These are phyloP conservation scores for Syzygium aqueum DNA, from an alignment of 345 rosid species.

Conservation along the genomic window DNA sequence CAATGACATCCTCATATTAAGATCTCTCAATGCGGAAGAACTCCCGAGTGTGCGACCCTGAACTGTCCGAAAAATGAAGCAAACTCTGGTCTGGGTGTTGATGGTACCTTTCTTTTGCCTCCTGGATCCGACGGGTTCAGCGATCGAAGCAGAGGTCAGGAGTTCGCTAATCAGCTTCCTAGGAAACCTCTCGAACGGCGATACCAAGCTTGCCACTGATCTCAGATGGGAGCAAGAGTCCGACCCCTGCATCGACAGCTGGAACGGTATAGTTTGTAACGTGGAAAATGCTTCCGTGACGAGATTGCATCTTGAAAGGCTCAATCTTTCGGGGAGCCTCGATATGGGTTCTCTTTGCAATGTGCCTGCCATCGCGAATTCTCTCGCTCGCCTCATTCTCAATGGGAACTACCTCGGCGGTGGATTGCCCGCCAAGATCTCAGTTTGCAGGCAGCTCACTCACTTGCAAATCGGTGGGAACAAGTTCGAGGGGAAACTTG, in stretches of 20 bases:
- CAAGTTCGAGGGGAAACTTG: conserved; percentile 27
- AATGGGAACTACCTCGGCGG: conserved; percentile 24
- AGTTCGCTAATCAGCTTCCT: conserved; percentile 4
- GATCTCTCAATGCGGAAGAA: background rate
- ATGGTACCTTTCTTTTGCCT: background rate
- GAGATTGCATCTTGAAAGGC: conserved; percentile 8
- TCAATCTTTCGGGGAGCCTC: conserved; percentile 30
- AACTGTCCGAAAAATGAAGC: background rate
- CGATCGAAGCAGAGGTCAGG: background rate
- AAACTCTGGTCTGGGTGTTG: background rate
- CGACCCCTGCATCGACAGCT: conserved; percentile 36
- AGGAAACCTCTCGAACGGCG: background rate
- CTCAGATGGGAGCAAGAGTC: conserved; percentile 16
- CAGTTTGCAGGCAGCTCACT: conserved; percentile 28
- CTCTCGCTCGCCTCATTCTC: conserved; percentile 21
- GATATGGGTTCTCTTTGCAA: conserved; percentile 32
- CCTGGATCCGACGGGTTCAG: background rate
- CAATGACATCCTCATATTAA: background rate
- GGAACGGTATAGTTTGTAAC: conserved; percentile 25
- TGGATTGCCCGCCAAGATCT: conserved; percentile 22
- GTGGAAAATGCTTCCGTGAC: conserved; percentile 11
- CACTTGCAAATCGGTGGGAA: conserved; percentile 27
- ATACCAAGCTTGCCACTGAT: background rate
- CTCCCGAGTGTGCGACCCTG: background rate
- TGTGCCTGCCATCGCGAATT: conserved; percentile 15